Evolutionary conservation across 164 flowering plant genomes (phyloP).

Genomic region (Nymphaea colorata): DNA sequence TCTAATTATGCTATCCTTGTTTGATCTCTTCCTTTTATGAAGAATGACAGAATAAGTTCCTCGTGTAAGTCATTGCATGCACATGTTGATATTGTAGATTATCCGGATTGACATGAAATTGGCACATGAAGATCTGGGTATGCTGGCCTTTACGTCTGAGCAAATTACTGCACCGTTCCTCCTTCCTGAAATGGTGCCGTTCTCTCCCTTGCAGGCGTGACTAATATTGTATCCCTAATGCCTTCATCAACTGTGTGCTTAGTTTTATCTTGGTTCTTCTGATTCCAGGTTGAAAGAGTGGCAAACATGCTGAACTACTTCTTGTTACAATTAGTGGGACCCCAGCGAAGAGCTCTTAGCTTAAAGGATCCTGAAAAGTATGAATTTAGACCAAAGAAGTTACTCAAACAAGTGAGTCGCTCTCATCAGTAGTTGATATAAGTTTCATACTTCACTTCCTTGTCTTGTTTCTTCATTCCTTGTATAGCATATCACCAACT

Average conservation of each 20-base stretch:
- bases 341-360: slow-evolving; percentile 82
- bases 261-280: neutral
- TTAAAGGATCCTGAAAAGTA: slow-evolving; percentile 94
- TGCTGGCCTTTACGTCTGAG: slow-evolving; percentile 92
- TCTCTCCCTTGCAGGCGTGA: neutral
- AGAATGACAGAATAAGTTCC: neutral
- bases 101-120: slow-evolving; percentile 94
- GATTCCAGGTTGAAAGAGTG: slow-evolving; percentile 89
- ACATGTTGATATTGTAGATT: slow-evolving; percentile 34
- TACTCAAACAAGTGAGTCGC: slow-evolving; percentile 75
- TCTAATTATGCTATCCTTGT: neutral
- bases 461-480: neutral
- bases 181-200: slow-evolving; percentile 92
- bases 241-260: neutral
- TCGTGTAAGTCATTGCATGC: no score
- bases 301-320: slow-evolving; percentile 98
- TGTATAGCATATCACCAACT: no score
- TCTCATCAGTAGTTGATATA: neutral
- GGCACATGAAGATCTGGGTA: slow-evolving; percentile 94
- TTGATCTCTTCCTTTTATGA: neutral
- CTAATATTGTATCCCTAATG: neutral
- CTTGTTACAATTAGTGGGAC: slow-evolving; percentile 88
- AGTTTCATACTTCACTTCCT: neutral
- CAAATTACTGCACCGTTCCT: slow-evolving; percentile 90
- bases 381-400: slow-evolving; percentile 79